Conservation (phyloP, 2,329 filamentous ascomycete genomes). For the Fusarium sp. region DNA sequence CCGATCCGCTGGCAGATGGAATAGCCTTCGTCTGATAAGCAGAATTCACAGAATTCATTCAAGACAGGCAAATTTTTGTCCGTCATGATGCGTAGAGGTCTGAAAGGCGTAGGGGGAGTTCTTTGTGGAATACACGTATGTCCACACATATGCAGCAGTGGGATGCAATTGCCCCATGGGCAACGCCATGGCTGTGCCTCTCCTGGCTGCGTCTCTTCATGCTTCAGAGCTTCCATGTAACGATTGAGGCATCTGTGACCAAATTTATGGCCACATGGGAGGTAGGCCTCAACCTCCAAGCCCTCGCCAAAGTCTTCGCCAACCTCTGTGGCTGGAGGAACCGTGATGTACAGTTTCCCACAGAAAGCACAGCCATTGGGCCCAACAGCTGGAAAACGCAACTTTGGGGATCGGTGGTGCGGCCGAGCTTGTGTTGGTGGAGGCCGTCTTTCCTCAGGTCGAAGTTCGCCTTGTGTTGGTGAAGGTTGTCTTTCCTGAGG, state of each 20-base stretch:
- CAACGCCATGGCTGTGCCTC: neutral
- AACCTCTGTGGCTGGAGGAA: neutral
- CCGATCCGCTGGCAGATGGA: neutral
- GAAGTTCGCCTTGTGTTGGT: neutral
- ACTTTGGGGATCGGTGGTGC: neutral
- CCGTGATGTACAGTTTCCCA: neutral
- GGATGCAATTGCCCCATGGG: conserved; percentile 13
- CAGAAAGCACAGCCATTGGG: conserved; percentile 11
- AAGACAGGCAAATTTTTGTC: neutral
- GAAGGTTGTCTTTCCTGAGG: neutral
- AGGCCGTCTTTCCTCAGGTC: neutral
- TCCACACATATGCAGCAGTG: conserved; percentile 35
- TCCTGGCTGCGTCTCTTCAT: neutral
- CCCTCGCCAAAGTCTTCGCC: neutral
- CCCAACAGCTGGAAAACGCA: neutral
- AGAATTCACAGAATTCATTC: conserved; percentile 4
- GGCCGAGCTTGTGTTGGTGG: neutral
- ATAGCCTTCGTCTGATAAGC: neutral
- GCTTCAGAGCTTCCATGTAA: neutral
- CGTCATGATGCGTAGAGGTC: neutral
- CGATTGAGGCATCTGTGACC: conserved; percentile 39
- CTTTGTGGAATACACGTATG: conserved; percentile 8
- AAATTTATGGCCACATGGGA: conserved; percentile 46
- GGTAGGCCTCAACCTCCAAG: conserved; percentile 32
- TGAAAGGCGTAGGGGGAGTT: neutral